Base-by-base conservation (phyloP, 2,329 filamentous ascomycete species). In the Pseudogymnoascus sp. region DNA sequence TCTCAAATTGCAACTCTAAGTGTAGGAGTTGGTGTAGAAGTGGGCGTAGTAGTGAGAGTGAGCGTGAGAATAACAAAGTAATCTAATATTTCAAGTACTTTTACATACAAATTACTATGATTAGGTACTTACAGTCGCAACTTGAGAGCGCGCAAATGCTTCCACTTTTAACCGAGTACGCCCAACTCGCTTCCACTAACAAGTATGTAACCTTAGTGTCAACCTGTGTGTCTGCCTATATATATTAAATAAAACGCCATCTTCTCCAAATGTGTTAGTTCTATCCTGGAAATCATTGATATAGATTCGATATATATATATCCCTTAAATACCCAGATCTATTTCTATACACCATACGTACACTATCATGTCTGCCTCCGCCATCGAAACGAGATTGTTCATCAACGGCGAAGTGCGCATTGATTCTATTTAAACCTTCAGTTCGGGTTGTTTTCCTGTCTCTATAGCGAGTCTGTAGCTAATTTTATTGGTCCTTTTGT, bases 391-490 rank as follows among this genome's bases (percentile, higher is more conserved):
- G 3, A 19, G 64, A n/a, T 13, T 64, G 7, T 65, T 61, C 21
- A 65, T 65, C 40, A 63, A 63, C n/a, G 62, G 62, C 21, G 53
- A 64, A 33, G 60, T 61, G 29, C 19, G 50, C 50, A 56, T 35
- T 13, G 2, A 3, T 35, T 35, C 29, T 11, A 33, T 56, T 56
- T 35, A 21, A 35, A 21, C 11, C 50, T 15, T 17, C 23, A 53
- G 15, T 31, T 53, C 1, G 23, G 31, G 31, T 21, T 46, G 21
- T n/a, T n/a, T 46, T 26, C 2, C 3, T 9, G 15, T 46, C 15
- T 11, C 4, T 3, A n/a, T 33, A 56, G 5, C 4, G n/a, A 6
- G 10, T 15, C 29, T 7, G 26, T 21, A 33, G 17, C 50, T 56
- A n/a, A 56, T 29, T 0, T 4, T 1, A 5, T 19, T 53, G 17